Base-by-base conservation (phyloP, 441 rosid genomes). In the Eutrema salsugineum region DNA sequence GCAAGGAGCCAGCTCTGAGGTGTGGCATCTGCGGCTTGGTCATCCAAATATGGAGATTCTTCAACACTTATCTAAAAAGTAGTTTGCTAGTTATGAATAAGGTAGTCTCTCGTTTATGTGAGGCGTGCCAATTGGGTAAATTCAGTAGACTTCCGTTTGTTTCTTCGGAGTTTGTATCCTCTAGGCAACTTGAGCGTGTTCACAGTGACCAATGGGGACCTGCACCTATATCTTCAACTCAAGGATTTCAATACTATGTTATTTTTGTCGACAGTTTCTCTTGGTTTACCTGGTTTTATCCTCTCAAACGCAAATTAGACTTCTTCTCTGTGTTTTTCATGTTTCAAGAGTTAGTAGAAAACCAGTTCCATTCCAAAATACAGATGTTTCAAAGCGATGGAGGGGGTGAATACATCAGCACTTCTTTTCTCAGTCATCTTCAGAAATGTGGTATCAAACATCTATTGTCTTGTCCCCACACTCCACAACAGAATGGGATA, bases 141-240 rank as follows among this genome's bases (percentile, higher is more conserved):
- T 5, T 4, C 1, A 5, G 33, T 5, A 5, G 4, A 6, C 33
- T 30, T 30, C 33, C 28, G 2, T 27, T 27, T 5, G 0, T 4
- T 27, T 2, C 5, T 2, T 27, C 28, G 0, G 28, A 27, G 5
- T 27, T 27, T 27, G 5, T 2, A 27, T 1, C 28, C 4, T 2
- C 28, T 27, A 1, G 43, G 4, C n/a, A n/a, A 3, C 15, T 39
- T 11, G 43, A 39, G 1, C 11, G 43, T 0, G 12, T 39, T 2
- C 43, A 39, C 3, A 11, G n/a, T 11, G 43, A 39, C 11, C 5
- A 11, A 0, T 11, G 43, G 43, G 62, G 43, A 3, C 62, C 62
- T 3, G 0, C 28, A 0, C 62, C 43, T 0, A 0, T 17, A 16
- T 0, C 2, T 0, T 56, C 28, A 0, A 0, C 1, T 0, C 62